Evolutionary conservation across 176 grass and related monocot genomes (phyloP), one percentile per base, ranked within the genome.

Genomic region (Carex littledalei): DNA sequence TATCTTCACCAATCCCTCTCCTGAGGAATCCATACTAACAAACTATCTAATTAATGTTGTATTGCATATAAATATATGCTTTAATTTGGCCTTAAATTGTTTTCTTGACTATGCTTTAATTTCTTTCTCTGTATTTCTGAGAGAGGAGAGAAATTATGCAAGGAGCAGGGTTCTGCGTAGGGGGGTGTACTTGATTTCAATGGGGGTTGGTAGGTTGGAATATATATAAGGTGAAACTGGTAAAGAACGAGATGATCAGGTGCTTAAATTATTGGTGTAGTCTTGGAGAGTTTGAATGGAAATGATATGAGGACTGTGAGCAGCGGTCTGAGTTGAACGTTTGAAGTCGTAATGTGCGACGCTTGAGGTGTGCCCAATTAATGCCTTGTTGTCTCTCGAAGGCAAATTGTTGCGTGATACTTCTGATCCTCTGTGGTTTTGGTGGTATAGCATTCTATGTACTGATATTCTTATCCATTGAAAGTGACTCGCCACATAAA

Each of bases 1-100:
- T 45, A 91, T 61, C 79, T 83, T 92, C 34, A 80, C 84, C 18
- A 90, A 87, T 0, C 66, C 68, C 49, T 91, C 93, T 56, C 59
- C 85, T 74, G 83, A 56, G 45, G 79, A 3, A 47, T 94, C 92
- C 92, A 92, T 90, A 39, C 85, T 85, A 66, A 50, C 34, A 41
- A 43, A 9, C 15, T 12, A 26, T 57, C 22, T 57, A 57, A 13
- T 14, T 78, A 78, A 16, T 26, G 47, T 16, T 6, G 17, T 50
- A 3, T 75, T 53, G 43, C 26, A 13, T 75, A 50, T 75, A 75
- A 8, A 50, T 50, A 50, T 50, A 50, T 54, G 21, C 12, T 76
- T 52, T 52, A 8, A 4, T 6, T 52, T 26, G 12, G 11, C n/a
- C 2, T 3, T 15, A 2, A 49, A 10, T 15, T 14, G 4, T 39